A percentile compares a stretch with the other conserved stretches of the same genome.
Conservation (phyloP, 176 grass and related monocot species). For the Poa pratensis region DNA sequence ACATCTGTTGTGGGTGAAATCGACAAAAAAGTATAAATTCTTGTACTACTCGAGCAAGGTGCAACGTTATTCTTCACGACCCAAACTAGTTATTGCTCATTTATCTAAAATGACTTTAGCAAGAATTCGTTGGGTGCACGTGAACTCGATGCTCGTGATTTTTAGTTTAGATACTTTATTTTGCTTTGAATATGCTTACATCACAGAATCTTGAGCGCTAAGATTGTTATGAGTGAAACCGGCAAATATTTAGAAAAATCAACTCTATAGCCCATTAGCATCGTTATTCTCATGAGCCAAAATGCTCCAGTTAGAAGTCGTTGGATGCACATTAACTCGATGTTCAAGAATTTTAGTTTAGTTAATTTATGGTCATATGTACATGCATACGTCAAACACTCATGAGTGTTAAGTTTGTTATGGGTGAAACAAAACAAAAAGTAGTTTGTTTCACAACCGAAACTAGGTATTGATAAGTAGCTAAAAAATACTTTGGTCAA, state of each 20-base stretch:
- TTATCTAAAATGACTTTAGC: not conserved
- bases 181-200: not conserved
- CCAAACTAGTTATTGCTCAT: not conserved
- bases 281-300: not conserved
- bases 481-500: no score
- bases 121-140: not conserved
- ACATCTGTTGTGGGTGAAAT: not conserved
- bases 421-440: no score
- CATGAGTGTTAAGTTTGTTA: no score
- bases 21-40: not conserved
- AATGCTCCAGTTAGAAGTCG: not conserved
- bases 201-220: not conserved
- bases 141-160: no score
- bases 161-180: no score
- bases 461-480: no score
- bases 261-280: not conserved
- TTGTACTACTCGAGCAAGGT: not conserved
- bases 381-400: no score
- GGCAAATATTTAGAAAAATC: not conserved
- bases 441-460: no score
- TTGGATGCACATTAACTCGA: no score
- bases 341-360: not conserved
- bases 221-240: not conserved
- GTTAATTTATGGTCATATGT: no score
- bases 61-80: not conserved